Evolutionary conservation across 345 rosid genomes (phyloP), one percentile per base, ranked within the genome.

Genomic region (Syzygium grande): DNA sequence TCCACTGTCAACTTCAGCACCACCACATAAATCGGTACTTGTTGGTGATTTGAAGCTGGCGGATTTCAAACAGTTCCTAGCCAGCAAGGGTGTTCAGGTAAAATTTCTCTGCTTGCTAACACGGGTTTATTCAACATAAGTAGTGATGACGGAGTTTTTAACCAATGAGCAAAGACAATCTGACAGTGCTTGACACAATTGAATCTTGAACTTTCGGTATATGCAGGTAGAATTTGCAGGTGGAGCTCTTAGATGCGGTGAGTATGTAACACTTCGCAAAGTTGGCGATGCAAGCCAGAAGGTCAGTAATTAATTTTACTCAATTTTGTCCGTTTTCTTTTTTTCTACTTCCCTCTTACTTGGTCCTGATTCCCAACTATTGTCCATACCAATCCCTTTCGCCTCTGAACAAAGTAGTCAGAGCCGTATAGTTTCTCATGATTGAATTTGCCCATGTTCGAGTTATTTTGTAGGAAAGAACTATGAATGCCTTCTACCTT

Each of bases 41-140:
- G 99, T 98, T 51, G 99, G 99, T 78, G 99, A 98, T 88, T 86
- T 98, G 55, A 96, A 95, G 92, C 91, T 98, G 91, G 98, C 99
- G 21, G 99, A 98, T 92, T 94, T 96, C 92, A 98, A 96, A 90
- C 98, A 94, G 86, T 98, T 95, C 89, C 95, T 98, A n/a, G 91
- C 97, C 84, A 94, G 97, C 92, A 96, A 94, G 87, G 99, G 99
- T 68, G 94, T 98, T 86, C 98, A 98, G 96, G 98, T 94, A 29
- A 49, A n/a, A 23, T 86, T 51, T 86, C 53, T 63, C 17, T 52
- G 49, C 46, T 52, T 30, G 11, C 41, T 84, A 52, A 84, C 53
- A 65, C 29, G 80, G 14, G 49, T 73, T 34, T 9, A 73, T 73
- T 49, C 80, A 73, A 38, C 25, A 19, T 34, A 68, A 68, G 79